Conservation (phyloP, 2,329 filamentous ascomycete species). For the Lojkania enalia region DNA sequence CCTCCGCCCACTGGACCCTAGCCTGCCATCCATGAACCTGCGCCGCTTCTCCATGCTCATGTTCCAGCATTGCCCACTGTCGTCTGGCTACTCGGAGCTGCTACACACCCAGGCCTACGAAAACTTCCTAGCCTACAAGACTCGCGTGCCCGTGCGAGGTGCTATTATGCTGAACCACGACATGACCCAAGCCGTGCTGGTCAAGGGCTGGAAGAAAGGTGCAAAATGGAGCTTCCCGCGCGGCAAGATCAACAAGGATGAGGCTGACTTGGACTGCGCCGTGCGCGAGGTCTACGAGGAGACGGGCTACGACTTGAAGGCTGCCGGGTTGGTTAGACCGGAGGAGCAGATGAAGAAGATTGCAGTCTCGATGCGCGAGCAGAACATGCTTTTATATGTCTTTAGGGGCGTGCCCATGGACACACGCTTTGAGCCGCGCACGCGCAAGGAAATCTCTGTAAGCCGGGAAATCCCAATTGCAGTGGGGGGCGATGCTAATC, state of each 20-base stretch:
- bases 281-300: constrained; percentile 95
- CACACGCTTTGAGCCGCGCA: constrained; percentile 84
- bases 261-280: constrained; percentile 90
- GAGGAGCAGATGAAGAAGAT: constrained; percentile 77
- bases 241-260: constrained; percentile 98
- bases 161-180: constrained; percentile 88
- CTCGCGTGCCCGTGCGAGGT: constrained; percentile 87
- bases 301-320: constrained; percentile 82
- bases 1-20: constrained; percentile 84
- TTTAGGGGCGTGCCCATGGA: constrained; percentile 88
- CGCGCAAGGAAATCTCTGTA: constrained; percentile 89
- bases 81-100: constrained; percentile 77
- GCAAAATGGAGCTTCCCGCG: constrained; percentile 96
- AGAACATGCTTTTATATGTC: constrained; percentile 90
- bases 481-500: constrained; percentile 7
- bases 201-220: constrained; percentile 97
- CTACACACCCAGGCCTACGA: constrained; percentile 83
- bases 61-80: constrained; percentile 89
- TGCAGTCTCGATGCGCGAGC: constrained; percentile 85
- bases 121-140: constrained; percentile 93
- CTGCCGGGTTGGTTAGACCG: constrained; percentile 72
- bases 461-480: background rate
- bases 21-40: constrained; percentile 81
- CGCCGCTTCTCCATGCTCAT: constrained; percentile 86
- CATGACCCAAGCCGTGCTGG: constrained; percentile 93